Evolutionary conservation across 2,329 filamentous ascomycete genomes (phyloP), one percentile per base, ranked within the genome.

Genomic region (Zymoseptoria tritici): DNA sequence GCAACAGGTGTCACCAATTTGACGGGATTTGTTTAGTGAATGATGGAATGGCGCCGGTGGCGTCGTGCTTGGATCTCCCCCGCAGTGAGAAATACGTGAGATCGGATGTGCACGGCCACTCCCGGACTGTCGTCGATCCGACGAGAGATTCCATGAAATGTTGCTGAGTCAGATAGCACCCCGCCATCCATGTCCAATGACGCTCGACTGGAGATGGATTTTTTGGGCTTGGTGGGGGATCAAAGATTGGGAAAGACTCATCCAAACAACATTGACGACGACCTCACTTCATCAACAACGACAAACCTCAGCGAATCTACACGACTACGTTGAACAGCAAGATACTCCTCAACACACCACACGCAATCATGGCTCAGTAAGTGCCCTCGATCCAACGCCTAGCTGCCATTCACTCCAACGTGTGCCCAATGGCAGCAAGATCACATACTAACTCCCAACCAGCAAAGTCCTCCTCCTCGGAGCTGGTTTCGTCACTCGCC

Each of bases 401-500:
- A 42, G 11, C 36, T 26, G 16, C 36, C 36, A 16, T 36, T n/a
- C n/a, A n/a, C n/a, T n/a, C n/a, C n/a, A n/a, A n/a, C n/a, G n/a
- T n/a, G n/a, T 54, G 16, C 21, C 24, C 52, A 54, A 54, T 52
- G 49, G 49, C 9, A 36, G 16, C 24, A 29, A 20, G n/a, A 55
- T 36, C 54, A 55, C 11, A 55, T 49, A 36, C 29, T 55, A 11
- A 55, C 29, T 8, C 21, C 5, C 42, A 49, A 55, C 36, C 57
- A 73, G 69, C 54, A 74, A 71, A 58, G 79, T 80, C 57, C 75
- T 81, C 55, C 76, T 82, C 65, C 77, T 82, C 50, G 80, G 80
- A 58, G 75, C 78, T 60, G 80, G 80, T 57, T 82, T 81, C 68
- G 80, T 82, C 61, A 82, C 82, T 36, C 75, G 78, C 59, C 83